Evolutionary conservation across 129 eudicot species (phyloP), one percentile per base, ranked within the genome.

Genomic region (Glebionis coronaria): DNA sequence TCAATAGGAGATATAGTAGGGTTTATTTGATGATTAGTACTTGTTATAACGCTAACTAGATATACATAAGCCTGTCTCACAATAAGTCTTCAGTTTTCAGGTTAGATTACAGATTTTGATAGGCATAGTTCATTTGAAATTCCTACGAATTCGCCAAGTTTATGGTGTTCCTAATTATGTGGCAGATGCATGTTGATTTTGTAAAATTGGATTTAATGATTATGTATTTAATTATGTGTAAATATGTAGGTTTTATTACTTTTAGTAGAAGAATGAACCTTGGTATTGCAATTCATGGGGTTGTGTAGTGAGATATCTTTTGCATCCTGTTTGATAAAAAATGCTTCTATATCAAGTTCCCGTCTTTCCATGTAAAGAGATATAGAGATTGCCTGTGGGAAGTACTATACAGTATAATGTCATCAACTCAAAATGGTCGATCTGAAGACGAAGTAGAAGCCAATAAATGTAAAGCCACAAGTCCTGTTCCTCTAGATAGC

Each of bases 401-500:
- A 49, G 40, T 13, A 29, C 35, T 1, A 54, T 66, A 47, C 18
- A 38, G 13, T 35, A 79, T 65, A 45, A 87, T 83, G 95, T 67
- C 47, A 28, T 70, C 82, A 31, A 65, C 68, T 38, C 78, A 73
- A 76, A 76, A 61, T 44, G 74, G 71, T 23, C 85, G 63, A 67
- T 42, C 12, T 53, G 74, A 79, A 78, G 87, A 55, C 20, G 67
- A 74, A 65, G 40, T 31, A 31, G 56, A 67, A 63, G 44, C 75
- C 64, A 58, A 28, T 38, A 73, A 27, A 74, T 31, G 47, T 70
- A 68, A 78, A 66, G 59, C 71, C 72, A 80, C 69, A 72, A 73
- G 64, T 64, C 80, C 21, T 4, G 40, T 21, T 45, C 81, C 84
- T 25, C 81, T 79, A 23, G 74, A 78, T 70, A 82, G 77, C 54